Base-by-base conservation (phyloP, 2,329 filamentous ascomycete species). In the Verticillium zaregamsianum region DNA sequence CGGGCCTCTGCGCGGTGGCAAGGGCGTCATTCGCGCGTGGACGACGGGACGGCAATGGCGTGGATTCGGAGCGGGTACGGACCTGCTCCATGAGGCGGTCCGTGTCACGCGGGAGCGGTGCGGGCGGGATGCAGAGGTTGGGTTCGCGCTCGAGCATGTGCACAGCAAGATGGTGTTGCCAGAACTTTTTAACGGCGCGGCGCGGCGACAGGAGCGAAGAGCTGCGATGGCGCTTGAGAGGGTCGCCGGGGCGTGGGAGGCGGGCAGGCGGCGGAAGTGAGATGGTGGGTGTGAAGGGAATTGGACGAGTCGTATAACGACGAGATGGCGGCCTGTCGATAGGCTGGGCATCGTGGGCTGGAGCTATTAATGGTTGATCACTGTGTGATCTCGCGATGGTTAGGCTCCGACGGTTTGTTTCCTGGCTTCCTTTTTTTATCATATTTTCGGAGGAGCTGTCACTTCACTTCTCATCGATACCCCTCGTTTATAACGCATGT, bases 21-120 rank as follows among this genome's bases (percentile, higher is more conserved):
- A 83, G 64, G 90, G 88, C 9, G 79, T 92, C 57, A 88, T 97
- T 62, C 85, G 90, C 32, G 92, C 90, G 1, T 97, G 93, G 92
- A 94, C 92, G 2, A 91, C 92, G 2, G 82, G 82, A 70, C 76
- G 87, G 58, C 80, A 82, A 67, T 92, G 92, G 73, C 83, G 93
- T 31, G 80, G 85, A 35, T 85, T 86, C 65, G 92, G 92, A 0
- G 80, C 96, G 28, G 93, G 92, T 3, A 82, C 79, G 49, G 88
- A 87, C 35, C 76, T 97, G 68, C 79, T 97, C 57, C 84, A 89
- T 67, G 89, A 91, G 67, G 91, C 90, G 2, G 87, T 93, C 2
- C 81, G 82, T 61, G 73, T 89, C 60, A 89, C 90, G 63, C 84
- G 84, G 67, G 86, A 88, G 73, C 85, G 83, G 69, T 89, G 89